phyloP scores from a whole-genome alignment of 768 basidiomycete genomes.

The Serendipita vermifera region DNA sequence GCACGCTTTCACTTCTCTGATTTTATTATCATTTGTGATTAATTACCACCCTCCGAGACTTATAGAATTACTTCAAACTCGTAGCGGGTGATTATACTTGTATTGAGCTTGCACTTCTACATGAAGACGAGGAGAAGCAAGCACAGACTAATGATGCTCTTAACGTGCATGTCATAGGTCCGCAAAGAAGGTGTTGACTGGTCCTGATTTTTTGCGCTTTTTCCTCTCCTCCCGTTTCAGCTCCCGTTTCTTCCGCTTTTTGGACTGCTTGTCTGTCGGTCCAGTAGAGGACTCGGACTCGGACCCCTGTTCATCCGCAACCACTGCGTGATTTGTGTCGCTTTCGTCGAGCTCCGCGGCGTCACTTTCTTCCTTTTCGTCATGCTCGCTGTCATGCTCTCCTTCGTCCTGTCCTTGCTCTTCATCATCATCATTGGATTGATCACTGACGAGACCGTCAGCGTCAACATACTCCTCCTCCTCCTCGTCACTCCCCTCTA shows the following conservation, averaged over 20 bases:
- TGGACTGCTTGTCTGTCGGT: conserved; percentile 21
- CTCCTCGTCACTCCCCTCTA: conserved; percentile 40
- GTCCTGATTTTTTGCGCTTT: conserved; percentile 46
- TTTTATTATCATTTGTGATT: no score
- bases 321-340: conserved; percentile 16
- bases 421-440: conserved; percentile 22
- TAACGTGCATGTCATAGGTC: no score
- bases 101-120: no score
- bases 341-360: conserved; percentile 13
- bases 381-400: conserved; percentile 21
- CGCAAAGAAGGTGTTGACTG: conserved; percentile 52
- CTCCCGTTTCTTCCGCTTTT: conserved; percentile 45
- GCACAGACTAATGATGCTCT: no score
- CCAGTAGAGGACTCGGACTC: conserved; percentile 16
- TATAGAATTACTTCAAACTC: no score
- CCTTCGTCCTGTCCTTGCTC: conserved; percentile 21
- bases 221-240: conserved; percentile 36
- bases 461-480: conserved; percentile 25
- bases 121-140: no score
- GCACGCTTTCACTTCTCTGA: no score
- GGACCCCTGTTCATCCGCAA: conserved; percentile 20
- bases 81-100: no score
- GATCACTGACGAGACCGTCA: conserved; percentile 25
- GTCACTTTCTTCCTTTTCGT: conserved; percentile 8
- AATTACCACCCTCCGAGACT: no score